These are phyloP conservation scores for Graphilbum sp. DNA, from an alignment of 2,329 filamentous ascomycete genomes.

Conservation along the genomic window DNA sequence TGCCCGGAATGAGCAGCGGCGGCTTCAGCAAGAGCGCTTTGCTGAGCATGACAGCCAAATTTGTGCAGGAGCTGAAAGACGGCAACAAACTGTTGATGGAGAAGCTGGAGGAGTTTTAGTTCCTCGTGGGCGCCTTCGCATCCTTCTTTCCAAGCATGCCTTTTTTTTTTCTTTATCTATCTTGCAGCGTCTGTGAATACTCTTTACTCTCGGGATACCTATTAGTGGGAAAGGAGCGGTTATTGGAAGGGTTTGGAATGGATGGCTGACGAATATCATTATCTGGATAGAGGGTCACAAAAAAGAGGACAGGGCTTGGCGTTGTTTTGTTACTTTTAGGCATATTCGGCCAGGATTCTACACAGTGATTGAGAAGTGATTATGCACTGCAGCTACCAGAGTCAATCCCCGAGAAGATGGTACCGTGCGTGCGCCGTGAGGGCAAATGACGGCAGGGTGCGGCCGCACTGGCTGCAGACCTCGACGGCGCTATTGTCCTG, in stretches of 20 bases:
- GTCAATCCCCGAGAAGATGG: conserved; percentile 10
- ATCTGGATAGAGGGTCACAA: not conserved
- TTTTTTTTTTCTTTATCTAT: too few species aligned
- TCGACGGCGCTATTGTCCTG: conserved; percentile 1
- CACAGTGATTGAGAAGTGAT: not conserved
- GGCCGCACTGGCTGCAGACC: conserved; percentile 12
- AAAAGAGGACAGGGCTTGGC: too few species aligned
- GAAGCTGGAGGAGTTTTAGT: conserved; percentile 28
- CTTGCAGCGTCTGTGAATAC: too few species aligned
- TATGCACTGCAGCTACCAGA: not conserved
- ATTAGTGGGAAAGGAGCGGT: too few species aligned
- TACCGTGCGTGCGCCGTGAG: conserved; percentile 14
- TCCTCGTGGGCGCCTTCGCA: not conserved
- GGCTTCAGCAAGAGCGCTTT: conserved; percentile 74
- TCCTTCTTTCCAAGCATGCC: too few species aligned
- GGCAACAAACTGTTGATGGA: conserved; percentile 47
- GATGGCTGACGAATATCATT: too few species aligned
- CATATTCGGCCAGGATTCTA: too few species aligned
- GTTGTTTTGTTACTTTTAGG: too few species aligned
- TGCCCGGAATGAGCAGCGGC: conserved; percentile 57
- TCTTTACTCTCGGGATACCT: too few species aligned
- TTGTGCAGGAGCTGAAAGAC: conserved; percentile 54
- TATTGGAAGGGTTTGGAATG: too few species aligned
- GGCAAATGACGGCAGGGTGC: conserved; percentile 14
- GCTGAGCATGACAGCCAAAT: conserved; percentile 59